These are phyloP conservation scores for Tolypocladium nubicola DNA, from an alignment of 2,329 filamentous ascomycete genomes.

Conservation along the genomic window DNA sequence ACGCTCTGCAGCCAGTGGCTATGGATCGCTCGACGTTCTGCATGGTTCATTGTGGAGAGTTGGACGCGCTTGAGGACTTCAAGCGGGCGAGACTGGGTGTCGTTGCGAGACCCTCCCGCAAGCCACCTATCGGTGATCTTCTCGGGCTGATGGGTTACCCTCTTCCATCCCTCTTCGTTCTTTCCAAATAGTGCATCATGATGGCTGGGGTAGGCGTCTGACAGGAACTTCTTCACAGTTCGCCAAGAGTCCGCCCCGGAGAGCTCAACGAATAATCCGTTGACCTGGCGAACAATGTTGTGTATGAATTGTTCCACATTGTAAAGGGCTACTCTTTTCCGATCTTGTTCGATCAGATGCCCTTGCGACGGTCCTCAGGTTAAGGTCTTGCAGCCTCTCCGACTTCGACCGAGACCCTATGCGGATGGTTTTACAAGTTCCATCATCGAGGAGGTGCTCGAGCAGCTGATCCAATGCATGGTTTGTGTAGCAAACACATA, in stretches of 20 bases:
- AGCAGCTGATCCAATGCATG: slow-evolving; percentile 47
- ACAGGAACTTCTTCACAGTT: neutral
- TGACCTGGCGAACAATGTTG: neutral
- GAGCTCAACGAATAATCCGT: neutral
- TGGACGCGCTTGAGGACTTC: neutral
- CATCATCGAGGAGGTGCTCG: slow-evolving; percentile 42
- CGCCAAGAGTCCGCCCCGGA: neutral
- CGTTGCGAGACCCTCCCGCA: neutral
- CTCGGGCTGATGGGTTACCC: neutral
- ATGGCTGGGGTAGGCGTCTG: neutral
- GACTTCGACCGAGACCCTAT: slow-evolving; percentile 51
- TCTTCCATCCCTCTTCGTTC: neutral
- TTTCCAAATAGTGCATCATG: slow-evolving; percentile 1
- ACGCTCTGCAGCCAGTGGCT: slow-evolving; percentile 4
- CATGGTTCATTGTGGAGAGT: slow-evolving; percentile 1
- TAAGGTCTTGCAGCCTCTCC: slow-evolving; percentile 35
- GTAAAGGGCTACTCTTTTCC: slow-evolving; percentile 22
- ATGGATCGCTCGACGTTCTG: slow-evolving; percentile 2
- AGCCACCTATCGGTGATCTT: slow-evolving; percentile 1
- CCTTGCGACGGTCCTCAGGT: slow-evolving; percentile 30
- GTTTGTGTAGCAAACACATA: slow-evolving; percentile 41
- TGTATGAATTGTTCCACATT: neutral
- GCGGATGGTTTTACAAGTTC: slow-evolving; percentile 42
- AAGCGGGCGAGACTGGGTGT: neutral
- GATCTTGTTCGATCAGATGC: slow-evolving; percentile 23